phyloP scores from a whole-genome alignment of 179 eudicot genomes.

The Heliamphora pulchella region DNA sequence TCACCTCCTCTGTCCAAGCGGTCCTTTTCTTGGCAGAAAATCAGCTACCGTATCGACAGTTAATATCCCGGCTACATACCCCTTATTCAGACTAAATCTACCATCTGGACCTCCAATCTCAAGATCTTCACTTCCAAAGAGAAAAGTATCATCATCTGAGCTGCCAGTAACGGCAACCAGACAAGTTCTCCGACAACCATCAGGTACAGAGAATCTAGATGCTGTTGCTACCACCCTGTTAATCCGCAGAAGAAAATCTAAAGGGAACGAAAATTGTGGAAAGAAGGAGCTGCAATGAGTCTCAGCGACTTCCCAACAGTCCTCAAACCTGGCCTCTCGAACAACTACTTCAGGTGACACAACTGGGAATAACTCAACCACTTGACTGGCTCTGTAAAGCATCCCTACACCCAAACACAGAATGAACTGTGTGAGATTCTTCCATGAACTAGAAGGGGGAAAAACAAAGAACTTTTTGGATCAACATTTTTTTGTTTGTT shows the following conservation, averaged over 20 bases:
- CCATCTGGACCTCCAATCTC: conserved; percentile 69
- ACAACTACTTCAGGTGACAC: conserved; percentile 71
- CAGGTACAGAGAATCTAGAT: conserved; percentile 64
- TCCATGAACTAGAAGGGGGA: not conserved
- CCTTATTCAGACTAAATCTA: conserved; percentile 54
- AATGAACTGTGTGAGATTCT: not conserved
- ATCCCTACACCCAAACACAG: conserved; percentile 30
- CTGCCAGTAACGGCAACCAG: conserved; percentile 74
- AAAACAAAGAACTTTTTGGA: not conserved
- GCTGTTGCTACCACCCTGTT: conserved; percentile 79
- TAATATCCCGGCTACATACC: conserved; percentile 81
- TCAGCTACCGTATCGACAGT: conserved; percentile 94
- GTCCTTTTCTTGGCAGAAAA: conserved; percentile 96
- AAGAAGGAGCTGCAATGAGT: conserved; percentile 98
- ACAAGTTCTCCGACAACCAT: conserved; percentile 81
- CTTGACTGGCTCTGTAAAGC: conserved; percentile 74
- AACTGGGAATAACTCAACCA: conserved; percentile 64
- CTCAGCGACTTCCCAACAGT: conserved; percentile 97
- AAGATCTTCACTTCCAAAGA: conserved; percentile 56
- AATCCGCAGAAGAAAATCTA: conserved; percentile 71
- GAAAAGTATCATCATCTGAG: conserved; percentile 41
- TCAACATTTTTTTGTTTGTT: not conserved
- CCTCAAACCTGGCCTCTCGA: conserved; percentile 87
- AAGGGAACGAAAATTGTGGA: conserved; percentile 80
- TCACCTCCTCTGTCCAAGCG: conserved; percentile 82